Evolutionary conservation across 345 rosid species (phyloP).

Genomic region (Brassica juncea): DNA sequence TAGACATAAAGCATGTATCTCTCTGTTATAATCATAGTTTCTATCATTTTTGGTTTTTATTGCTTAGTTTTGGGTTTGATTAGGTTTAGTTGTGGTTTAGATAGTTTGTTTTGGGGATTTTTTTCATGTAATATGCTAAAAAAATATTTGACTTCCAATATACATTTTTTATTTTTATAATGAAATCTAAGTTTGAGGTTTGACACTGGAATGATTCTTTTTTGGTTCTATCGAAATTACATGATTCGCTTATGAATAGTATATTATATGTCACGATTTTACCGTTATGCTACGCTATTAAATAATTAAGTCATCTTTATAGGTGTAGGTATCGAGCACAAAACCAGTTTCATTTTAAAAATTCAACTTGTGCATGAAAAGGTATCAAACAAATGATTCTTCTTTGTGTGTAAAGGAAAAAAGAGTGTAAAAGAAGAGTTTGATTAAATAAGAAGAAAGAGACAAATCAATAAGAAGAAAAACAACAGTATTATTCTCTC

Average conservation of each 20-base stretch:
- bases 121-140: background rate
- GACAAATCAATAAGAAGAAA: constrained; percentile 20
- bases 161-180: background rate
- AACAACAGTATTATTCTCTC: constrained; percentile 20
- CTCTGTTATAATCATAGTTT: background rate
- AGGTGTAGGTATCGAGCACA: background rate
- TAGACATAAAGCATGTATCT: background rate
- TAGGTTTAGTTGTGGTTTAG: background rate
- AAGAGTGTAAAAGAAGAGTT: background rate
- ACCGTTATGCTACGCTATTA: constrained; percentile 11
- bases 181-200: background rate
- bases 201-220: constrained; percentile 2
- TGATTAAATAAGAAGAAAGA: constrained; percentile 22
- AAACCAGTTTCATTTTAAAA: background rate
- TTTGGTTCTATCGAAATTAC: background rate
- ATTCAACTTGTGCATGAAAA: constrained; percentile 17
- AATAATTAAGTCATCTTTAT: background rate
- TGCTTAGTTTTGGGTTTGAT: background rate
- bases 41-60: background rate
- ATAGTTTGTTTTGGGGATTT: background rate
- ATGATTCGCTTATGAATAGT: background rate
- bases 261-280: constrained; percentile 6
- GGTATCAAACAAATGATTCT: constrained; percentile 3
- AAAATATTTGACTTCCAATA: background rate
- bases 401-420: constrained; percentile 11